These are phyloP conservation scores for Backusella morwellensis DNA, from an alignment of 192 early-diverging fungal genomes.

Conservation along the genomic window DNA sequence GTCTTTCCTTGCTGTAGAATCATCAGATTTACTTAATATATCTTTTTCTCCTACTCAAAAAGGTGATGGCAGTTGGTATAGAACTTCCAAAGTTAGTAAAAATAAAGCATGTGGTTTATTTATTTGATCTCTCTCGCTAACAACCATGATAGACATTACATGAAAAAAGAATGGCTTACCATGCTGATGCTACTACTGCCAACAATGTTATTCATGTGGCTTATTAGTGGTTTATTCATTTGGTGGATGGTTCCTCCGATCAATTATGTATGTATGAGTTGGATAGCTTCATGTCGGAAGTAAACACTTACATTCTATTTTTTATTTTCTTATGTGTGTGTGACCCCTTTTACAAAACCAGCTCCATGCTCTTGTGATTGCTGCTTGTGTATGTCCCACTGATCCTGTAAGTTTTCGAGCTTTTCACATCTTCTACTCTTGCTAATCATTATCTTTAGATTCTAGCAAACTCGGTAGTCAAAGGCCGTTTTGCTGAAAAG, in stretches of 20 bases:
- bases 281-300: background rate
- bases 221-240: constrained; percentile 63
- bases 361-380: constrained; percentile 73
- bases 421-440: background rate
- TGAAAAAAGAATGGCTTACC: constrained; percentile 57
- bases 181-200: constrained; percentile 74
- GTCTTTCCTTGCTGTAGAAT: background rate
- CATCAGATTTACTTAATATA: background rate
- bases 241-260: constrained; percentile 57
- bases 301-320: background rate
- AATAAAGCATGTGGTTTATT: background rate
- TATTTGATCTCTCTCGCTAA: background rate
- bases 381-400: constrained; percentile 86
- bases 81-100: constrained; percentile 65
- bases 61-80: constrained; percentile 85
- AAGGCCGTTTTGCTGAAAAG: constrained; percentile 89
- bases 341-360: constrained; percentile 27
- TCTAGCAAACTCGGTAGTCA: constrained; percentile 90
- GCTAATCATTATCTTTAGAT: constrained; percentile 32
- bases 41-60: constrained; percentile 4
- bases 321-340: background rate
- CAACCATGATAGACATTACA: constrained; percentile 26
- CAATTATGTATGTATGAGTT: constrained; percentile 44
- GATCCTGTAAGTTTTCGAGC: constrained; percentile 71
- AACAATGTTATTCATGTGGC: constrained; percentile 81